Conservation (phyloP, 352 stramenopile genomes). For the Globisporangium megalacanthum region DNA sequence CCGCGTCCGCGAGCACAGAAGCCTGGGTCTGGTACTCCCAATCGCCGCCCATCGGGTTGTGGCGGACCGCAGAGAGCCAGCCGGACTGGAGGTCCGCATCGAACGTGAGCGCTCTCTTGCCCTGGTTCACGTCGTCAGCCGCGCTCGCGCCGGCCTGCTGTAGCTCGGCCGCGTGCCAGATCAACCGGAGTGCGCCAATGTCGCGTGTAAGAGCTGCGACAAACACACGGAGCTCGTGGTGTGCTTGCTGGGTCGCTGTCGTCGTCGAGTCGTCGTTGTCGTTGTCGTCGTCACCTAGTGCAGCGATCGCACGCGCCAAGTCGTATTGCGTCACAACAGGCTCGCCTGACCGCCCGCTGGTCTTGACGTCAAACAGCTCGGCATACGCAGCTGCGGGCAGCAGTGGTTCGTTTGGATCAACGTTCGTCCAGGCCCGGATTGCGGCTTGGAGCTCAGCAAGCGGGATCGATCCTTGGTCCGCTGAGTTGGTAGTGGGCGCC, state of each 20-base stretch:
- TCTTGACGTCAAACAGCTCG: conserved; percentile 45
- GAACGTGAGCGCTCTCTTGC: conserved; percentile 50
- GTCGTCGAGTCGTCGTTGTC: conserved; percentile 2
- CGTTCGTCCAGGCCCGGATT: conserved; percentile 35
- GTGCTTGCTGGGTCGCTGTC: conserved; percentile 10
- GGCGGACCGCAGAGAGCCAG: conserved; percentile 68
- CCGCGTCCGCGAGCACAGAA: conserved; percentile 15
- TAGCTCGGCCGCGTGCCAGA: conserved; percentile 69
- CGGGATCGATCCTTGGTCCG: conserved; percentile 38
- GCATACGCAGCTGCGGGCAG: conserved; percentile 15
- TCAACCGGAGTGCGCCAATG: conserved; percentile 42
- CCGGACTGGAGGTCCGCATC: conserved; percentile 64
- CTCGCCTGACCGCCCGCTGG: conserved; percentile 22
- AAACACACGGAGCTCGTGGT: conserved; percentile 42
- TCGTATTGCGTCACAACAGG: conserved; percentile 67
- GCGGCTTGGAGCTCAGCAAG: conserved; percentile 39
- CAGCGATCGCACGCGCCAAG: conserved; percentile 48
- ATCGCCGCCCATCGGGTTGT: conserved; percentile 59
- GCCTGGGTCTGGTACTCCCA: conserved; percentile 40
- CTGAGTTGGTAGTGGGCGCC: conserved; percentile 6
- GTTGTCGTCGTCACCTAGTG: conserved; percentile 17
- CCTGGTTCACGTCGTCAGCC: conserved; percentile 18
- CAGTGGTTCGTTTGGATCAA: neutral
- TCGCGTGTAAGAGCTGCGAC: conserved; percentile 37
- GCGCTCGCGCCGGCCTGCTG: conserved; percentile 28